Base-by-base conservation (phyloP, 306 rosid species). In the Abrus pulchellus region DNA sequence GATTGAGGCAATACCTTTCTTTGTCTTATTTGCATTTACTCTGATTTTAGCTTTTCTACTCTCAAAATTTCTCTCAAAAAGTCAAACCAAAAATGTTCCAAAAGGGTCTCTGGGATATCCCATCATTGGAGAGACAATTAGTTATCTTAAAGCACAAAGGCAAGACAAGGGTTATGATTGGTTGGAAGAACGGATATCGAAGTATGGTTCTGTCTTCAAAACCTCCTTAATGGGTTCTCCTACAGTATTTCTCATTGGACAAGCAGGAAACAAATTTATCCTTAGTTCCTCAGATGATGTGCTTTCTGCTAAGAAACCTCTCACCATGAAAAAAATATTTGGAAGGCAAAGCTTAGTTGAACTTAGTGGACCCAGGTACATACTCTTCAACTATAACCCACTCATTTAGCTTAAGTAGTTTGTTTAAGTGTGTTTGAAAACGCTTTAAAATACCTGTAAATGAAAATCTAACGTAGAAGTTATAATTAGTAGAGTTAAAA, bases 51-150 rank as follows among this genome's bases (percentile, higher is more conserved):
- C 75, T 70, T 74, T 77, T 63, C 64, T 85, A 13, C 53, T 89
- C 34, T 76, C 73, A 60, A 84, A 84, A 65, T 27, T 82, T 45
- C 52, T 86, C 78, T 76, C 64, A 3, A 84, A 83, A 20, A n/a
- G 68, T 77, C 74, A 73, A 64, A 63, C 65, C 14, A 84, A 76
- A 80, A 89, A 84, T 74, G 63, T 89, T 36, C 90, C 92, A n/a
- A 75, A 76, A 80, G 90, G 92, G 34, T 89, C 92, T 76, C 57
- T 82, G 27, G 90, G 92, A 60, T 86, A 82, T 10, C 92, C 90
- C 40, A 10, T 86, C 4, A 76, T 86, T 1, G 88, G 90, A 83
- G 92, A 89, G 89, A 86, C 92, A 64, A 29, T 84, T 9, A 67
- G 88, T 52, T 86, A 80, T 77, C 70, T 82, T 5, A 77, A 55